Evolutionary conservation across 306 rosid species (phyloP).

Genomic region (Sicyos edulis): DNA sequence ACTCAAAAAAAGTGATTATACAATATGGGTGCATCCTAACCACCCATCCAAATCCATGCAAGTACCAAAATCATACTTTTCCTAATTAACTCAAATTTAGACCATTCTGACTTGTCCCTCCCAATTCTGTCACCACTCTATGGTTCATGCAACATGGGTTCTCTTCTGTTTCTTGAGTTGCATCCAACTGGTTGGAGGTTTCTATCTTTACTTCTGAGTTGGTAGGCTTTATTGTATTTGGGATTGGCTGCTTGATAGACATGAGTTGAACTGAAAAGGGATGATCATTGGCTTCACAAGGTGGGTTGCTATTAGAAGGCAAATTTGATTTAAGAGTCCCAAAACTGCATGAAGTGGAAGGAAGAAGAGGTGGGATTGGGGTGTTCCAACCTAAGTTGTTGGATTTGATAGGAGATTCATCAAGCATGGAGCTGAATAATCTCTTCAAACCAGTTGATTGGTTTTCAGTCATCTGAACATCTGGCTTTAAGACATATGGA

Average conservation of each 20-base stretch:
- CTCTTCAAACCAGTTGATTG: slow-evolving; percentile 38
- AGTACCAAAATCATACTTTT: slow-evolving; percentile 20
- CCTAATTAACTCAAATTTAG: slow-evolving; percentile 31
- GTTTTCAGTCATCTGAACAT: slow-evolving; percentile 34
- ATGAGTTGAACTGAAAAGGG: not conserved
- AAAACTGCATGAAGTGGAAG: slow-evolving; percentile 48
- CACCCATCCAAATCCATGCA: slow-evolving; percentile 18
- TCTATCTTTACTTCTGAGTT: slow-evolving; percentile 25
- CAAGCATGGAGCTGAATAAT: slow-evolving; percentile 37
- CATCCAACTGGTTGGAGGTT: slow-evolving; percentile 29
- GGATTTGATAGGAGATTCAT: slow-evolving; percentile 29
- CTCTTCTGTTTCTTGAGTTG: slow-evolving; percentile 32
- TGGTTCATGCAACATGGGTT: slow-evolving; percentile 24
- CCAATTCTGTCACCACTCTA: slow-evolving; percentile 18
- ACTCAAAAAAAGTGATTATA: not conserved
- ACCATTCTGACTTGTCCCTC: slow-evolving; percentile 28
- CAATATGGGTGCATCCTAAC: slow-evolving; percentile 14
- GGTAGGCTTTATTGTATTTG: slow-evolving; percentile 28
- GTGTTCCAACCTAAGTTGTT: slow-evolving; percentile 28
- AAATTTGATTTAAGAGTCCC: slow-evolving; percentile 42
- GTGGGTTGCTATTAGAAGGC: slow-evolving; percentile 27
- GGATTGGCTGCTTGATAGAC: slow-evolving; percentile 23
- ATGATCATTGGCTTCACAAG: slow-evolving; percentile 7
- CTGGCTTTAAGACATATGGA: slow-evolving; percentile 52
- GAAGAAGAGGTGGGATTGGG: slow-evolving; percentile 44